These are phyloP conservation scores for Trichoderma afroharzianum DNA, from an alignment of 2,329 filamentous ascomycete genomes.

Conservation along the genomic window DNA sequence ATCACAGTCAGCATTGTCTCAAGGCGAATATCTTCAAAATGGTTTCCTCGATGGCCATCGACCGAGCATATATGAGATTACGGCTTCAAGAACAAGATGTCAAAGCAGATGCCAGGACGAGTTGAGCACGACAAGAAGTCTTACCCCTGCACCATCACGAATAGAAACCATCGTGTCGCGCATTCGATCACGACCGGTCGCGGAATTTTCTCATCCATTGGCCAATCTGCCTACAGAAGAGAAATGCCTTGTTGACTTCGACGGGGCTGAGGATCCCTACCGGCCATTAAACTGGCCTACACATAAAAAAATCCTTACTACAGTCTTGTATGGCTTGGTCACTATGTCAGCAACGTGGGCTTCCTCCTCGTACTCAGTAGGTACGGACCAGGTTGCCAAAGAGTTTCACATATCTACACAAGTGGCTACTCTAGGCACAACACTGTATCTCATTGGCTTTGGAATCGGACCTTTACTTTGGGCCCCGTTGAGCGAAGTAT, in stretches of 20 bases:
- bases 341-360: slow-evolving; percentile 51
- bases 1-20: background rate
- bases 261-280: slow-evolving; percentile 68
- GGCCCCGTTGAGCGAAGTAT: slow-evolving; percentile 63
- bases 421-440: slow-evolving; percentile 44
- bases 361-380: slow-evolving; percentile 54
- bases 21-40: background rate
- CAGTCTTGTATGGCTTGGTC: slow-evolving; percentile 41
- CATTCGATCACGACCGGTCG: background rate
- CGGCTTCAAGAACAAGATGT: background rate
- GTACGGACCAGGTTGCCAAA: slow-evolving; percentile 48
- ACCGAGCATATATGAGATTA: background rate
- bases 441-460: slow-evolving; percentile 48
- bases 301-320: slow-evolving; percentile 65
- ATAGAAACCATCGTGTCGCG: background rate
- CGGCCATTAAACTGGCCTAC: slow-evolving; percentile 68
- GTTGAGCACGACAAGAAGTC: background rate
- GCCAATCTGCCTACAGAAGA: slow-evolving; percentile 38
- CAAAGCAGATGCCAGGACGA: background rate
- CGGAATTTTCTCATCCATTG: background rate
- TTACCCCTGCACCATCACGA: background rate
- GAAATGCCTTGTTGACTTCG: slow-evolving; percentile 62
- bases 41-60: background rate
- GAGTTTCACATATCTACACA: slow-evolving; percentile 43
- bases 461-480: slow-evolving; percentile 60